These are phyloP conservation scores for Fusarium mexicanum DNA, from an alignment of 2,329 filamentous ascomycete genomes.

Conservation along the genomic window DNA sequence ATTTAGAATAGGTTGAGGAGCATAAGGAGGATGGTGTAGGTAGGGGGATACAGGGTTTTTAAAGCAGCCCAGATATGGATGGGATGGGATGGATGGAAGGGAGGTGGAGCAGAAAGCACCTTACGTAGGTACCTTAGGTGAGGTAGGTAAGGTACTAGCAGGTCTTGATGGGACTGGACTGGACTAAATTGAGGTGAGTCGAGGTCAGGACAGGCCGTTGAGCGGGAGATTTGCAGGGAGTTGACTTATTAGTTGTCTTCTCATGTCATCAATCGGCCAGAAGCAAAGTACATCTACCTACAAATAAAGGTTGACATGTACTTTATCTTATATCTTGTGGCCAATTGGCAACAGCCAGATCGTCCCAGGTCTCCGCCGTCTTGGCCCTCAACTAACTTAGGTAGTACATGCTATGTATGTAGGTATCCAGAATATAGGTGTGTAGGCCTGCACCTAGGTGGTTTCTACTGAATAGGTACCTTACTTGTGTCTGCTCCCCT, in stretches of 20 bases:
- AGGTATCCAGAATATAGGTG: neutral
- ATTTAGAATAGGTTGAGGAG: neutral
- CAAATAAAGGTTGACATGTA: constrained; percentile 17
- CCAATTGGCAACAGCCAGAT: constrained; percentile 33
- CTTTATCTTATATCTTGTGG: constrained; percentile 6
- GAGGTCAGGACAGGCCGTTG: constrained; percentile 31
- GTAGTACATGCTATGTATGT: neutral
- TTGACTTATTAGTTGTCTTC: neutral
- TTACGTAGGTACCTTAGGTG: constrained; percentile 21
- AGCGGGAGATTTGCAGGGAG: constrained; percentile 31
- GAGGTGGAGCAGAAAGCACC: constrained; percentile 37
- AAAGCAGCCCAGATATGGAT: constrained; percentile 30
- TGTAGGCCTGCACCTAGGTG: neutral
- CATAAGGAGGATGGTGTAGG: neutral
- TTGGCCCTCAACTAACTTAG: constrained; percentile 13
- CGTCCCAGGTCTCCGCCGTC: constrained; percentile 23
- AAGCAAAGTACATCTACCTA: constrained; percentile 33
- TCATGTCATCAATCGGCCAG: constrained; percentile 19
- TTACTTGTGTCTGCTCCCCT: constrained; percentile 19
- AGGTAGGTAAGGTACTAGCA: constrained; percentile 24
- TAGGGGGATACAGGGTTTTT: constrained; percentile 38
- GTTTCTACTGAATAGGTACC: constrained; percentile 28
- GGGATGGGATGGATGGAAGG: constrained; percentile 35
- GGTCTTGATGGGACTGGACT: neutral
- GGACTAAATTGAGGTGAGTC: neutral